Percentiles rank a stretch among this genome's conserved stretches.
These are phyloP conservation scores for Vitis hybrid DNA, from an alignment of 177 flowering plant genomes.

Conservation along the genomic window DNA sequence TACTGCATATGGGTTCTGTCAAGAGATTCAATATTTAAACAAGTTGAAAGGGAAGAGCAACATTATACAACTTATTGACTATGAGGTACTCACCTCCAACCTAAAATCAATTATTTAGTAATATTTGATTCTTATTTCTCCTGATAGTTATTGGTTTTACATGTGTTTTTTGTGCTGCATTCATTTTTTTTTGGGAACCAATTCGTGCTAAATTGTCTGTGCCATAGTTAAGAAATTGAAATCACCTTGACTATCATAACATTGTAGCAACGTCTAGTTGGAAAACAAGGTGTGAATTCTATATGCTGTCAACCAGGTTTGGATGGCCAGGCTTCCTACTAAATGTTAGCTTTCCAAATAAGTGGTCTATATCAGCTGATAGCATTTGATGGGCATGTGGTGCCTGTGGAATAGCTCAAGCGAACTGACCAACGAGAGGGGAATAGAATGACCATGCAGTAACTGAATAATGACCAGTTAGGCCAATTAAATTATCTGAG, in stretches of 20 bases:
- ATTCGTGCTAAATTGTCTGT: no score
- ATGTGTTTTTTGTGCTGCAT: neutral
- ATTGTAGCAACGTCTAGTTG: neutral
- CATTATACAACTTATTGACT: slow-evolving; percentile 90
- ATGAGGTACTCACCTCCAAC: slow-evolving; percentile 61
- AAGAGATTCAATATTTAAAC: slow-evolving; percentile 85
- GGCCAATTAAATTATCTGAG: no score
- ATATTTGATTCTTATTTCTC: neutral
- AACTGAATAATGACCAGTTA: neutral
- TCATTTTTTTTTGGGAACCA: neutral
- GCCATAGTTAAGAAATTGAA: no score
- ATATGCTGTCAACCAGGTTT: neutral
- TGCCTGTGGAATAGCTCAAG: neutral
- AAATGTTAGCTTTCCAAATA: neutral
- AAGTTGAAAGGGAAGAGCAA: slow-evolving; percentile 78
- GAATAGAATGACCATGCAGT: neutral
- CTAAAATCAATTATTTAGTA: neutral
- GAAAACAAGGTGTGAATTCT: neutral
- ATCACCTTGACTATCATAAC: no score
- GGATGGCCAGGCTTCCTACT: neutral
- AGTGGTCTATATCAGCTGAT: neutral
- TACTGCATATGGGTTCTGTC: slow-evolving; percentile 95
- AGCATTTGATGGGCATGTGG: neutral
- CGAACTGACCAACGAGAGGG: neutral
- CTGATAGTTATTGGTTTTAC: neutral